Conservation (phyloP, 148 eudicot species). For the Rhododendron ovatum region DNA sequence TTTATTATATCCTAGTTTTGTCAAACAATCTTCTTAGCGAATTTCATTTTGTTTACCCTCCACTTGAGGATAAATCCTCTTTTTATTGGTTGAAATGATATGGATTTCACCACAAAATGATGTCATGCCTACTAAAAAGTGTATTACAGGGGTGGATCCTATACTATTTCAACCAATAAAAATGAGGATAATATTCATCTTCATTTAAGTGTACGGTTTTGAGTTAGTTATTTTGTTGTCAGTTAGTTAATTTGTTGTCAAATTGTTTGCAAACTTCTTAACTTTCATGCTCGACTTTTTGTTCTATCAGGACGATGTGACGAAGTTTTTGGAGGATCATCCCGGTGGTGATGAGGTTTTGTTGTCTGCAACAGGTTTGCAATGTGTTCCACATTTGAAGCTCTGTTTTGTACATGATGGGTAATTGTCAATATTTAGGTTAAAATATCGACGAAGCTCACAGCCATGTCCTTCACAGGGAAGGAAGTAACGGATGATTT, state of each 20-base stretch:
- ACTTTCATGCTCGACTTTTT: background rate
- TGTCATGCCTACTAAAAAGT: too few species aligned
- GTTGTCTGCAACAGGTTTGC: constrained; percentile 64
- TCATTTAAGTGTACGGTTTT: background rate
- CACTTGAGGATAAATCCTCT: too few species aligned
- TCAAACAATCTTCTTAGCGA: background rate
- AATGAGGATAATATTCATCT: background rate
- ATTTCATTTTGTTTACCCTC: too few species aligned
- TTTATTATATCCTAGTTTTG: background rate
- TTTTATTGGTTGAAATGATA: too few species aligned
- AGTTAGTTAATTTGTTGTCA: background rate
- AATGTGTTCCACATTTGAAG: background rate
- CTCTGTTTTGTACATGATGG: too few species aligned
- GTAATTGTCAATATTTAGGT: background rate
- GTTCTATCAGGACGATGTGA: constrained; percentile 63
- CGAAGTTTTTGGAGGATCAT: constrained; percentile 86
- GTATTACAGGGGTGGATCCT: too few species aligned
- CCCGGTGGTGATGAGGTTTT: constrained; percentile 94
- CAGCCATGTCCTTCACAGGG: constrained; percentile 36
- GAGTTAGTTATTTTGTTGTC: background rate
- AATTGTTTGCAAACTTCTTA: background rate
- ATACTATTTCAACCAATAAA: too few species aligned
- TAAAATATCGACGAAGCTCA: background rate
- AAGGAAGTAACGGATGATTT: constrained; percentile 95
- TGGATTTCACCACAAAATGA: too few species aligned